Evolutionary conservation across 805 yeast genomes (phyloP).

Genomic region (Candida nanaspora): DNA sequence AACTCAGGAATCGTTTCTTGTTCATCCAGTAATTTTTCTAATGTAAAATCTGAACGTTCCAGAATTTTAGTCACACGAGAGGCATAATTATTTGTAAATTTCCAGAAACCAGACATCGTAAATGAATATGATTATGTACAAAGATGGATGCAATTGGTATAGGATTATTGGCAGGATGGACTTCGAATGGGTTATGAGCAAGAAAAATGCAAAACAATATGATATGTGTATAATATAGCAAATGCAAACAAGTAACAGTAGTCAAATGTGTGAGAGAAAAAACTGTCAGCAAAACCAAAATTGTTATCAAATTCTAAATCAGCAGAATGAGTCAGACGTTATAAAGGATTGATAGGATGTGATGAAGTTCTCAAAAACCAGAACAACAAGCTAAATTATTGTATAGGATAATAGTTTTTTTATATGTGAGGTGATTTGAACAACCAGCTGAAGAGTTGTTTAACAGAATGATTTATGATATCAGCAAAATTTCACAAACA

Average conservation of each 20-base stretch:
- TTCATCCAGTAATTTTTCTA: constrained; percentile 65
- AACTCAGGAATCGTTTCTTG: constrained; percentile 69
- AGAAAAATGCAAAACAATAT: background rate
- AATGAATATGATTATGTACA: background rate
- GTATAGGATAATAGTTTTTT: too few relatives aligned
- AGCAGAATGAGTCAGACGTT: too few relatives aligned
- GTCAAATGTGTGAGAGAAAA: background rate
- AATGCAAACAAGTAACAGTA: background rate
- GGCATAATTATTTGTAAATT: constrained; percentile 43
- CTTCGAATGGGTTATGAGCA: too few relatives aligned
- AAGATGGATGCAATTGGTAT: background rate
- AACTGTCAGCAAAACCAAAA: background rate
- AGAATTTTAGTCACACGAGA: constrained; percentile 49
- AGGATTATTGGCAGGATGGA: background rate
- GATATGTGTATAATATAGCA: background rate
- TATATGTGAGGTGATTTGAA: too few relatives aligned
- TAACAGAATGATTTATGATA: too few relatives aligned
- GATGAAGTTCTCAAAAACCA: too few relatives aligned
- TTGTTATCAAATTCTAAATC: too few relatives aligned
- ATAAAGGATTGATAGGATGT: too few relatives aligned
- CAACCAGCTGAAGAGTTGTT: too few relatives aligned
- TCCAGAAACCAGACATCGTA: constrained; percentile 30
- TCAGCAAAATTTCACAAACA: too few relatives aligned
- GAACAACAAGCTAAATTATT: too few relatives aligned
- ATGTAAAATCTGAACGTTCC: constrained; percentile 36